Base-by-base conservation (phyloP, 1,284 basidiomycete genomes). In the Moesziomyces sp. region DNA sequence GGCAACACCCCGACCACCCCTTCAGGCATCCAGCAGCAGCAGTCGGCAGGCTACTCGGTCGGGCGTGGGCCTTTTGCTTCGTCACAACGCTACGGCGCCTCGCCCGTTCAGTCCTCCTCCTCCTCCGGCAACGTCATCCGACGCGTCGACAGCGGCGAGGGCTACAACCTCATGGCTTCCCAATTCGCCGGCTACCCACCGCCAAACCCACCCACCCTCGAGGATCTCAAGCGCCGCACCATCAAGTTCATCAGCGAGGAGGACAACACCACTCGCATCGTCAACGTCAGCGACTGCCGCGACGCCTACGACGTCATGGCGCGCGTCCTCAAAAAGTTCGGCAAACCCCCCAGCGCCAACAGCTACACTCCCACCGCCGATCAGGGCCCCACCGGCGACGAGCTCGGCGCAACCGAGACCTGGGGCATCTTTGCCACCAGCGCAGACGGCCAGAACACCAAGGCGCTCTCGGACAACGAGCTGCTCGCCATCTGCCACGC, bases 401-500 rank as follows among this genome's bases (percentile, higher is more conserved):
- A 77, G 35, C 47, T 70, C 1, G 66, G 62, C 28, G 67, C 63
- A 3, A 54, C 48, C 26, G 77, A 79, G 52, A 71, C 65, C 3
- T 84, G 79, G 75, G 80, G 78, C 34, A 77, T 84, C 51, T 77
- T 70, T 61, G 79, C 78, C 18, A 74, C 65, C 42, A 80, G 72
- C 52, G 71, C 64, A 18, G 79, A 78, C 42, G 79, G 79, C 8
- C 66, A 80, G 46, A 81, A 65, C 51, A 72, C 75, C 55, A 74
- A 79, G 52, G 69, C 79, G 35, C 73, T 84, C 2, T 81, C 77
- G 24, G 82, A 81, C 56, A 79, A 78, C 88, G 92, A 94, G 77
- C 86, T 99, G 0, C 86, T 97, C 60, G 88, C 90, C 1, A 90
- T 98, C 40, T 97, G 95, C 80, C 91, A 93, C 59, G 90, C 91